Evolutionary conservation across 495 filamentous ascomycete genomes (phyloP), one percentile per base, ranked within the genome.

Genomic region (Astrothelium macrocarpum): DNA sequence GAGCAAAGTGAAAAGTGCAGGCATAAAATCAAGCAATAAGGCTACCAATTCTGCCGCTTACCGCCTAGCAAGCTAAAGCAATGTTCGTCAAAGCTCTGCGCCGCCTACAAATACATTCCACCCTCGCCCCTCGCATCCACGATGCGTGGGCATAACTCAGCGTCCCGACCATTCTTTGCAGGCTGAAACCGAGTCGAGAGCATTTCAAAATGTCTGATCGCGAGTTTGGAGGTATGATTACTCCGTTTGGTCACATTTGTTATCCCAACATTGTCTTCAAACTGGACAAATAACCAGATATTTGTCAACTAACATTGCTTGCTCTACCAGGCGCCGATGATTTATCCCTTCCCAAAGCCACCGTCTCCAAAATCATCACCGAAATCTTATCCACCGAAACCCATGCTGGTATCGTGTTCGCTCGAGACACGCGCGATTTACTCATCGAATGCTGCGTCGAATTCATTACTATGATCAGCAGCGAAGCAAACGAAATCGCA

Each of bases 391-490:
- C 62, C n/a, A 60, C 68, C 9, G 84, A 89, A 7, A 73, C 85
- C 1, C 84, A 85, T 32, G 79, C 79, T 62, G 87, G 85, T 60
- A 78, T 89, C 46, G 84, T 82, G 2, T 97, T 97, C 72, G 88
- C 90, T 28, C 95, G 93, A 76, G 94, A 98, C 68, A 90, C 94
- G 1, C 85, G 95, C 59, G 94, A 98, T 70, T 80, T 97, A 3
- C 83, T 98, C 49, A 97, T 97, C 77, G 94, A 97, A 76, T 97
- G 93, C 80, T 98, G 95, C 73, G 94, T 97, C 66, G 94, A 98
- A 72, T 98, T 97, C 78, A 97, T 98, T 74, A 97, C 95, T 11
- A 82, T 98, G 62, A 89, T 98, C 62, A 96, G 92, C 28, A 94
- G 90, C 39, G 91, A 98, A 78, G 95, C 94, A 10, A 98, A 98